phyloP scores from a whole-genome alignment of 208 protist genomes.

The Crithidia brevicula region DNA sequence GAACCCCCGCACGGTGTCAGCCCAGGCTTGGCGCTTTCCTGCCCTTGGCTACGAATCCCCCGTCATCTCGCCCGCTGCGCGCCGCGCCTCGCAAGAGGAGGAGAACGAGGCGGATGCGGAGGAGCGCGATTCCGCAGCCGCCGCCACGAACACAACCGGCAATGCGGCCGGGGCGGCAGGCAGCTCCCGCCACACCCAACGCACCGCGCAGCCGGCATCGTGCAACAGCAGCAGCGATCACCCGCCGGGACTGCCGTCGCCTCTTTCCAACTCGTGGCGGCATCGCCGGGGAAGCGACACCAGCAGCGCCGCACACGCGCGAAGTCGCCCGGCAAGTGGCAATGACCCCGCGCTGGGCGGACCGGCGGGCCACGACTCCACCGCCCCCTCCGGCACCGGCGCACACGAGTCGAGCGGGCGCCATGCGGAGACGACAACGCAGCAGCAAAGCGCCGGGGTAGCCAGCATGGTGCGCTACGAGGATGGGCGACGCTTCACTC shows the following conservation, averaged over 20 bases:
- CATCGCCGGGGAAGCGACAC: neutral
- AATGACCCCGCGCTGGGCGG: neutral
- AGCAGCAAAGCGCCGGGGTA: neutral
- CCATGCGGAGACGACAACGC: neutral
- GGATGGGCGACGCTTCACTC: neutral
- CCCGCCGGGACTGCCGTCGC: neutral
- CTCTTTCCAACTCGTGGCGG: conserved; percentile 7
- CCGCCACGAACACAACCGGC: too few relatives aligned
- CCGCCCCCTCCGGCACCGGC: too few relatives aligned
- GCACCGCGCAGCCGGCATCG: conserved; percentile 4
- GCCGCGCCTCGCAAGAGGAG: neutral
- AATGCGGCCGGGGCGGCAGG: neutral
- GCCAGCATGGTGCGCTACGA: conserved; percentile 6
- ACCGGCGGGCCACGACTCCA: neutral
- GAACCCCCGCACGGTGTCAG: conserved; percentile 20
- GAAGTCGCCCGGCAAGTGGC: neutral
- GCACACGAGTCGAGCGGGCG: neutral
- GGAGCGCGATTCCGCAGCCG: neutral
- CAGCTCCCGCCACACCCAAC: conserved; percentile 7
- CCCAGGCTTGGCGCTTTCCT: conserved; percentile 51
- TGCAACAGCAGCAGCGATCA: conserved; percentile 10
- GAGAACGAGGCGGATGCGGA: neutral
- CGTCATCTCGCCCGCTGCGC: neutral
- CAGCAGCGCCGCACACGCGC: neutral
- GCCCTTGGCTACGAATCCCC: conserved; percentile 28